Percentiles rank a stretch among this genome's conserved stretches.
Evolutionary conservation across 2,329 filamentous ascomycete genomes (phyloP).

Genomic region (Alternaria gansuensis): DNA sequence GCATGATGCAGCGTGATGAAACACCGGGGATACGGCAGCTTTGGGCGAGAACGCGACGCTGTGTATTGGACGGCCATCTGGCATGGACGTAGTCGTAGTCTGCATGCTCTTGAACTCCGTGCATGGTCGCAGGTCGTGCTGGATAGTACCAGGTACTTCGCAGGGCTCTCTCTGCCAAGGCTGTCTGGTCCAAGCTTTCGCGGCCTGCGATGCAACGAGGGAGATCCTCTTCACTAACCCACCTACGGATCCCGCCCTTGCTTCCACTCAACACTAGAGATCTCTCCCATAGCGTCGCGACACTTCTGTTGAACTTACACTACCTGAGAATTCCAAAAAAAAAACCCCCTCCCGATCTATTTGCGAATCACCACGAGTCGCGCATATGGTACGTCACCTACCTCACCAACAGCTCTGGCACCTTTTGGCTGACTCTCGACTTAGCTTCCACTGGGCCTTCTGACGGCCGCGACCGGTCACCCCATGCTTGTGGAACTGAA

Average conservation of each 20-base stretch:
- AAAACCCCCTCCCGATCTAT: background rate
- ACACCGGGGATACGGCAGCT: constrained; percentile 15
- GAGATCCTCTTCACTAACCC: constrained; percentile 5
- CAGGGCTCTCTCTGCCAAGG: constrained; percentile 22
- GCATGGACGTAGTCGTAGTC: constrained; percentile 7
- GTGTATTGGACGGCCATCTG: constrained; percentile 26
- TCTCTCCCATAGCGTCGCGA: background rate
- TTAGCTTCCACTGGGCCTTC: constrained; percentile 75
- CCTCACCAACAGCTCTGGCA: constrained; percentile 1
- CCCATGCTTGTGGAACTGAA: constrained; percentile 98
- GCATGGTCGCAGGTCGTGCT: background rate
- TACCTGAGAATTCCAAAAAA: background rate
- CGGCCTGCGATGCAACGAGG: constrained; percentile 13
- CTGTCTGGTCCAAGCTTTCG: constrained; percentile 8
- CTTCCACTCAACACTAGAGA: background rate
- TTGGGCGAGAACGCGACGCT: background rate
- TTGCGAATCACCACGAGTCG: background rate
- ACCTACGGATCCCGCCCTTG: constrained; percentile 1
- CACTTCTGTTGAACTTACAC: background rate
- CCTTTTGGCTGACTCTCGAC: constrained; percentile 20
- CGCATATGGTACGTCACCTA: constrained; percentile 39
- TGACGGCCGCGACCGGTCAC: constrained; percentile 95
- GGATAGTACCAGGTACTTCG: background rate
- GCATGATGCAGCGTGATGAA: constrained; percentile 31
- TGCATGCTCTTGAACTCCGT: background rate